Evolutionary conservation across 2,329 filamentous ascomycete species (phyloP).

Genomic region (Exophiala viscosa): DNA sequence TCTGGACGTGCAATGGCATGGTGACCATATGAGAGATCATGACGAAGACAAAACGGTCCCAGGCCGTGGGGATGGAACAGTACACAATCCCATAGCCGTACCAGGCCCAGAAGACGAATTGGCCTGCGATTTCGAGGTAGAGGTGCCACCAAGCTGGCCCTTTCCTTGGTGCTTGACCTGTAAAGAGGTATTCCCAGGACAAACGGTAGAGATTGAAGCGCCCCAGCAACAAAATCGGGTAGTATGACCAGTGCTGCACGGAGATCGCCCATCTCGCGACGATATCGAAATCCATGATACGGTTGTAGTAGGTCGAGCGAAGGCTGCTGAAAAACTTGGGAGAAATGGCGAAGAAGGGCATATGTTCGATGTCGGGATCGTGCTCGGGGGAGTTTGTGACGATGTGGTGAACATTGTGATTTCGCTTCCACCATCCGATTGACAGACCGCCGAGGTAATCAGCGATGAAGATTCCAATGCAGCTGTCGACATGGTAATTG

Average conservation of each 20-base stretch:
- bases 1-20: conserved; percentile 80
- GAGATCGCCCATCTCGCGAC: conserved; percentile 66
- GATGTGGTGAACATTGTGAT: conserved; percentile 94
- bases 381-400: conserved; percentile 94
- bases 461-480: conserved; percentile 85
- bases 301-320: conserved; percentile 78
- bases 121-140: conserved; percentile 72
- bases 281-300: conserved; percentile 71
- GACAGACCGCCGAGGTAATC: conserved; percentile 87
- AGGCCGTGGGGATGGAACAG: conserved; percentile 64
- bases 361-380: conserved; percentile 89
- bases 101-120: conserved; percentile 80
- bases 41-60: conserved; percentile 68
- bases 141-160: conserved; percentile 80
- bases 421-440: conserved; percentile 94
- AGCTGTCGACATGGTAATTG: conserved; percentile 73
- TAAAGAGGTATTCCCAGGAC: conserved; percentile 72
- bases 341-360: conserved; percentile 83
- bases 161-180: conserved; percentile 66
- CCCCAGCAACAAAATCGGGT: conserved; percentile 73
- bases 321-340: conserved; percentile 73
- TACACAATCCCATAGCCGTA: conserved; percentile 82
- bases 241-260: conserved; percentile 80
- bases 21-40: conserved; percentile 77
- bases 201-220: conserved; percentile 84